Base-by-base conservation (phyloP, 2,329 filamentous ascomycete species). In the Escovopsis sp. region DNA sequence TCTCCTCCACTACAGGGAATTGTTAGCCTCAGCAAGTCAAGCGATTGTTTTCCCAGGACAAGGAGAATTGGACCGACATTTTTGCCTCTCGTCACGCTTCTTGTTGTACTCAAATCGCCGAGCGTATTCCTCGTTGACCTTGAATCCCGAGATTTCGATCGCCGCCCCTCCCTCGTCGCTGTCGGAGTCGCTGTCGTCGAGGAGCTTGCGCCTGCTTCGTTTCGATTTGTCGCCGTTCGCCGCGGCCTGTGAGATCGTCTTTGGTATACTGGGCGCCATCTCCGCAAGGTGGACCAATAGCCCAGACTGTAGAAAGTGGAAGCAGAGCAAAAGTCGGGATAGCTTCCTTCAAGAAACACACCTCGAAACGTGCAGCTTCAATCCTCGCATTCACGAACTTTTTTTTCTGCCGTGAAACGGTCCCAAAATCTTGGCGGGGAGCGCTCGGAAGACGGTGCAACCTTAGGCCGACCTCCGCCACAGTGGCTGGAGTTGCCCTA, bases 51-150 rank as follows among this genome's bases (percentile, higher is more conserved):
- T 11, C 21, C 21, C 4, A 25, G 8, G 21, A 25, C 21, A 9
- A 3, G 21, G 21, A 11, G 11, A 8, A 25, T 25, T 25, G 14
- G 34, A 58, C 72, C 48, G 50, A 81, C 78, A 56, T 51, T 72
- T 69, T 13, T 86, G 78, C 43, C 76, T 63, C 55, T 98, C 90
- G 53, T 93, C 87, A 39, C 88, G 74, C 63, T 94, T 94, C 65
- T 96, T 94, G 62, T 98, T 98, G 61, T 96, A 72, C 57, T 98
- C 90, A 48, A 94, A 96, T 28, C 84, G 71, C 46, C 72, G 75
- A 30, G 90, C 90, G 56, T 79, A 98, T 35, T 92, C 84, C 54
- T 86, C 68, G 57, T 98, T 96, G 58, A 98, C 78, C 54, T 81
- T 86, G 54, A 96, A 70, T 37, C 63, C 63, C 29, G 56, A 53